A percentile compares a stretch with the other conserved stretches of the same genome.
Conservation (phyloP, 208 protist species). For the Trypanosoma platydactyli region DNA sequence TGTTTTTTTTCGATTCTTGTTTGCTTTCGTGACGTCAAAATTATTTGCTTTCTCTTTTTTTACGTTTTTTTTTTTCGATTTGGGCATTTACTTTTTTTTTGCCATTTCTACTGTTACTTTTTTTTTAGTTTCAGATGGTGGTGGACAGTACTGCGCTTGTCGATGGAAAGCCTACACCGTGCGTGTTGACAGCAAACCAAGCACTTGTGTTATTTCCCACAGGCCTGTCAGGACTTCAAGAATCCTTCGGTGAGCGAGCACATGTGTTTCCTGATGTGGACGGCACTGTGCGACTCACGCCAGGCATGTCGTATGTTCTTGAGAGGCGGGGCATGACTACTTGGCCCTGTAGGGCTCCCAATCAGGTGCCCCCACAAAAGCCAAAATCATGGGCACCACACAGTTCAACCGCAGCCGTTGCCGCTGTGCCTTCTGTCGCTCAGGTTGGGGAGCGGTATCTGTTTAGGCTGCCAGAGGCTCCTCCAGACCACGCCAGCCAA, state of each 20-base stretch:
- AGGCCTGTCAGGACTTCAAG: slow-evolving; percentile 38
- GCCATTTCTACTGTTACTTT: slow-evolving; percentile 1
- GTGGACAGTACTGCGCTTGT: slow-evolving; percentile 18
- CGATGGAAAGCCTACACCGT: slow-evolving; percentile 41
- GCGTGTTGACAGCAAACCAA: slow-evolving; percentile 30
- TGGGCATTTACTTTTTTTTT: not conserved
- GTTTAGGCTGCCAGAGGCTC: not conserved
- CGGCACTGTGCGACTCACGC: slow-evolving; percentile 21
- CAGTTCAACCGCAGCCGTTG: not conserved
- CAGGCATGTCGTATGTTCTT: slow-evolving; percentile 1
- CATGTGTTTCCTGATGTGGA: slow-evolving; percentile 31
- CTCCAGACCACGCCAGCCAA: not conserved
- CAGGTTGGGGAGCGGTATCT: not conserved
- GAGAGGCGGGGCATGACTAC: not conserved
- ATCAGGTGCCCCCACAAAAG: not conserved
- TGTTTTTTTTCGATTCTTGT: not conserved
- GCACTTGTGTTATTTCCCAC: slow-evolving; percentile 37
- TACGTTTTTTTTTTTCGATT: not conserved
- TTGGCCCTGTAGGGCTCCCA: not conserved
- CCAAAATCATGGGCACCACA: not conserved
- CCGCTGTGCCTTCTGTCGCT: not conserved
- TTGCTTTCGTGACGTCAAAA: not conserved
- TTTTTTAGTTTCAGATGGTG: not conserved
- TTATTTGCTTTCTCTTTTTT: slow-evolving; percentile 3
- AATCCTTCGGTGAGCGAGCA: not conserved